Conservation (phyloP, 2,329 filamentous ascomycete genomes). For the Arthroderma sp. region DNA sequence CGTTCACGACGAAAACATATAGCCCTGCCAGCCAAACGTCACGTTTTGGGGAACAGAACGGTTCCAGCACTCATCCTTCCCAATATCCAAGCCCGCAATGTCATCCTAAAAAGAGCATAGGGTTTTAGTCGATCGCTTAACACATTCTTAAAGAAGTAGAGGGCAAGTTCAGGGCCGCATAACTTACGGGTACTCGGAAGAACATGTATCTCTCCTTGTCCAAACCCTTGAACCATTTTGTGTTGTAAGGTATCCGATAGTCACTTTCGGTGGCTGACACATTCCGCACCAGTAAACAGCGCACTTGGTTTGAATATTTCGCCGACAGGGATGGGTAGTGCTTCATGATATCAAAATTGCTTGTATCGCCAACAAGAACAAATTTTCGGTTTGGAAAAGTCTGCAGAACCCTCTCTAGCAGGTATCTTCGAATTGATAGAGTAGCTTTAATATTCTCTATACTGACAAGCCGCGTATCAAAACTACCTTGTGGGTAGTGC, state of each 20-base stretch:
- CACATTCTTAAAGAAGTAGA: neutral
- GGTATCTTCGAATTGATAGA: conserved; percentile 54
- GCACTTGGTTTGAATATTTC: conserved; percentile 56
- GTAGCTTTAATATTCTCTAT: conserved; percentile 65
- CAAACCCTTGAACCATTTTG: conserved; percentile 53
- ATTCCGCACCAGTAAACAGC: conserved; percentile 67
- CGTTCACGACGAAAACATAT: neutral
- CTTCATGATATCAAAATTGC: conserved; percentile 64
- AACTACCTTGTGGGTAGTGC: conserved; percentile 63
- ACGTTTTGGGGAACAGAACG: conserved; percentile 53
- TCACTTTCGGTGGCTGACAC: conserved; percentile 54
- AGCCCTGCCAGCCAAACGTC: conserved; percentile 53
- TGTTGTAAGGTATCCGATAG: conserved; percentile 64
- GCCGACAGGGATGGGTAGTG: conserved; percentile 45
- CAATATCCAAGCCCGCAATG: conserved; percentile 51
- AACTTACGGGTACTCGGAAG: conserved; percentile 46
- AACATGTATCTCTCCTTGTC: conserved; percentile 64
- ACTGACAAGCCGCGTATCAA: conserved; percentile 66
- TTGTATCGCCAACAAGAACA: conserved; percentile 62
- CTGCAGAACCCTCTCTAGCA: conserved; percentile 59
- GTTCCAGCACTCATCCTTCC: conserved; percentile 56
- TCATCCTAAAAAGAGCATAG: conserved; percentile 39
- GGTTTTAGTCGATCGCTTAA: neutral
- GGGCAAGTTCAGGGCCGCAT: neutral
- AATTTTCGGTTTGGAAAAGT: conserved; percentile 66